Evolutionary conservation across 2,329 filamentous ascomycete genomes (phyloP).

Genomic region (Hirsutella rhossiliensis): DNA sequence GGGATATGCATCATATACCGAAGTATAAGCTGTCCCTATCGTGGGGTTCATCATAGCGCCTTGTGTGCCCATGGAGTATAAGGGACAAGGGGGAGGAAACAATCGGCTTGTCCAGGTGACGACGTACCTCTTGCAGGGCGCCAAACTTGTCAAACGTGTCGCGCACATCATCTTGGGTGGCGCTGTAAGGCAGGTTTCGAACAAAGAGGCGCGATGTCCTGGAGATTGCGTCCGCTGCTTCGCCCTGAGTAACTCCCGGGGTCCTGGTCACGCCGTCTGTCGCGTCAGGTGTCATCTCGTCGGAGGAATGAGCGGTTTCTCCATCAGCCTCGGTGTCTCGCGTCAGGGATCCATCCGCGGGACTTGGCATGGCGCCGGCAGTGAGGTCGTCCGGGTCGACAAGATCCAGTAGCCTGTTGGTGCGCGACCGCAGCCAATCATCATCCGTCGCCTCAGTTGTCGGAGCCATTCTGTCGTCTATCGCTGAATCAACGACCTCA

Average conservation of each 20-base stretch:
- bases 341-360: constrained; percentile 3
- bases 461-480: constrained; percentile 13
- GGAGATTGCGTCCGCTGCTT: constrained; percentile 47
- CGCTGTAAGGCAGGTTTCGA: constrained; percentile 75
- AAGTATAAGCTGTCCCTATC: constrained; percentile 99
- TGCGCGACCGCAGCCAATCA: constrained; percentile 86
- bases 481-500: constrained; percentile 10
- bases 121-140: constrained; percentile 74
- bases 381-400: constrained; percentile 57
- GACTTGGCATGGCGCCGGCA: constrained; percentile 6
- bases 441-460: constrained; percentile 52
- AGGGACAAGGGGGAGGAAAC: neutral
- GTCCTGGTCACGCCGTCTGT: constrained; percentile 17
- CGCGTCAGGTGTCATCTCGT: constrained; percentile 11
- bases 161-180: constrained; percentile 65
- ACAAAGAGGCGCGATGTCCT: constrained; percentile 73
- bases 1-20: constrained; percentile 78
- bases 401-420: constrained; percentile 74
- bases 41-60: constrained; percentile 80
- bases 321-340: constrained; percentile 10
- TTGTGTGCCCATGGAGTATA: neutral
- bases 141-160: constrained; percentile 63
- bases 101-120: neutral
- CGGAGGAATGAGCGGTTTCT: constrained; percentile 13
- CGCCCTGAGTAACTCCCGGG: constrained; percentile 13